Base-by-base conservation (phyloP, 805 yeast genomes). In the Peterozyma xylosa region DNA sequence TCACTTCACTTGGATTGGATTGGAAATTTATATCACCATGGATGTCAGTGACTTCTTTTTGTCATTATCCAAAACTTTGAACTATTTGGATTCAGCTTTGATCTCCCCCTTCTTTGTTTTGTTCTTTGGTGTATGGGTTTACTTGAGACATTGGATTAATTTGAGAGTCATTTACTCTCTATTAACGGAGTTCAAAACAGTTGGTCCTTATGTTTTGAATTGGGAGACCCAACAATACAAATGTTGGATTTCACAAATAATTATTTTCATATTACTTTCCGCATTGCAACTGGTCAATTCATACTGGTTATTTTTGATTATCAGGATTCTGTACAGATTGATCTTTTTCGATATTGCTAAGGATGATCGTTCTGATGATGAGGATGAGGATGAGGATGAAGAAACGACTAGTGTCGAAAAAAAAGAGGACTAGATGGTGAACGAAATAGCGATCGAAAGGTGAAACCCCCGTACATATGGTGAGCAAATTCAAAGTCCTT, bases 1-100 rank as follows among this genome's bases (percentile, higher is more conserved):
- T 73, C 96, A 93, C 64, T 93, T 89, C 71, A 87, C 96, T 13
- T 87, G 95, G 80, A 91, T 93, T 76, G 99, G 99, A 5, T 62
- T 93, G 33, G 86, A 84, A 14, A 77, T 93, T 42, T 93, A 87
- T 62, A 76, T 93, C 54, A 88, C 98, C 18, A 93, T 93, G 99
- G 99, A 93, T 64, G 74, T 89, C 34, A 85, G 96, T 14, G 99
- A 93, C 68, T 80, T 88, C 63, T 86, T 89, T 65, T 69, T 93
- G 51, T 83, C 96, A 6, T 53, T 71, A 3, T 86, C 97, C 29
- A 93, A 93, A 64, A 78, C 87, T n/a, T 65, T 88, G 48, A 91
- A 87, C 65, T 93, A 93, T 60, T 62, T 95, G 46, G 86, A 89
- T 53, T 80, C 89, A 3, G 54, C 71, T 3, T 46, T 78, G 5